These are phyloP conservation scores for Deakozyma indianensis DNA, from an alignment of 805 yeast species.

Conservation along the genomic window DNA sequence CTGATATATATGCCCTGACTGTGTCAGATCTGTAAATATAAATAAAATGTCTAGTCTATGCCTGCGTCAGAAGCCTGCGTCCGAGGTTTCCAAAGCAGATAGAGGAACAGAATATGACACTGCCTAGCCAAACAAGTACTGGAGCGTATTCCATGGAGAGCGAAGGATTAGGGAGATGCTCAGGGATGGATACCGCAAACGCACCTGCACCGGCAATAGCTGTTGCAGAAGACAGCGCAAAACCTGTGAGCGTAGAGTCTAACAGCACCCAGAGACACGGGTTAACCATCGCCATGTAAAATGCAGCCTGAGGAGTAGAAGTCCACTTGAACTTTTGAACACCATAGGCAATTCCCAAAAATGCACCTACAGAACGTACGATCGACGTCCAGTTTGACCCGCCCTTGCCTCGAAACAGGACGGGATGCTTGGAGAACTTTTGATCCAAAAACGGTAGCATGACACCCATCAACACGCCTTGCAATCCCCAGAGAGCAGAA, in stretches of 20 bases:
- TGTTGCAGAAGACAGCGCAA: conserved; percentile 18
- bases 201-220: conserved; percentile 19
- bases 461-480: conserved; percentile 17
- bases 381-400: conserved; percentile 19
- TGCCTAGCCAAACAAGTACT: conserved; percentile 18
- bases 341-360: conserved; percentile 25
- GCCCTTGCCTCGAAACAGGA: conserved; percentile 9
- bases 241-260: conserved; percentile 24
- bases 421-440: conserved; percentile 8
- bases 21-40: no score
- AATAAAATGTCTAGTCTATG: background rate
- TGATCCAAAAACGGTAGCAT: conserved; percentile 17
- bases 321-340: conserved; percentile 24
- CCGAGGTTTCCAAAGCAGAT: conserved; percentile 26
- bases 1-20: no score
- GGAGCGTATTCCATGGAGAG: conserved; percentile 14
- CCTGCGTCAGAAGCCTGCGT: conserved; percentile 16
- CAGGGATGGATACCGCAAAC: conserved; percentile 14
- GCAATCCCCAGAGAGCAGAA: conserved; percentile 16
- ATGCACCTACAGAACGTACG: conserved; percentile 24
- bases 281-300: conserved; percentile 22
- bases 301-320: conserved; percentile 22
- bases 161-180: conserved; percentile 9
- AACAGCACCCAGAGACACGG: conserved; percentile 26
- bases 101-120: conserved; percentile 20